Conservation (phyloP, 352 stramenopile genomes). For the Pythium phragmitis region DNA sequence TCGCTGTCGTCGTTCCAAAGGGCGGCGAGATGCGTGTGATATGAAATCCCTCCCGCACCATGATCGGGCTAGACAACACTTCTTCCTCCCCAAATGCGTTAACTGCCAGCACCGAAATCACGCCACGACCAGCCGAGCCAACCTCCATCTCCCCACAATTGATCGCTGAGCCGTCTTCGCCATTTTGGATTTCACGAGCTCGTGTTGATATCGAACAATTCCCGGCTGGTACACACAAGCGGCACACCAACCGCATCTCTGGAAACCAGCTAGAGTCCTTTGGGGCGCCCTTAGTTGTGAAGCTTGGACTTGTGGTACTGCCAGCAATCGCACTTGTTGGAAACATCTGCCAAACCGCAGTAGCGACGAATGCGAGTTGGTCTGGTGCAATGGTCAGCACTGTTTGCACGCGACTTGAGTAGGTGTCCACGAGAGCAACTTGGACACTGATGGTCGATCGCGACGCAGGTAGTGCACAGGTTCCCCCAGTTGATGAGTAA, state of each 20-base stretch:
- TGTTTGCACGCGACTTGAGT: background rate
- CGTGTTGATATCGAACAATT: background rate
- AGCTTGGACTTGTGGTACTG: background rate
- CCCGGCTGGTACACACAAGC: background rate
- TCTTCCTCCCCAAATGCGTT: background rate
- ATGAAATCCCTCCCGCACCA: background rate
- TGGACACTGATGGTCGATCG: background rate
- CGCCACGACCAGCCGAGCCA: background rate
- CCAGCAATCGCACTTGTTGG: background rate
- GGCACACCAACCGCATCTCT: constrained; percentile 1
- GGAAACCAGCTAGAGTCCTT: background rate
- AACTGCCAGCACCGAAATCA: background rate
- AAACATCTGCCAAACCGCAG: background rate
- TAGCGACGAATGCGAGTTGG: background rate
- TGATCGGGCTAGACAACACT: background rate
- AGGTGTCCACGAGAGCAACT: constrained; percentile 3
- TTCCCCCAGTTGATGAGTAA: background rate
- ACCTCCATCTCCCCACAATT: background rate
- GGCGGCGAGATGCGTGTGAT: background rate
- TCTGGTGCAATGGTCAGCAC: background rate
- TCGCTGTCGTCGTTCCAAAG: constrained; percentile 5
- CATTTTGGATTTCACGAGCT: background rate
- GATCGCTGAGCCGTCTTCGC: background rate
- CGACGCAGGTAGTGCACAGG: background rate
- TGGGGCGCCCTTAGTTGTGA: background rate